Base-by-base conservation (phyloP, 2,329 filamentous ascomycete genomes). In the Chaetomium globosum region DNA sequence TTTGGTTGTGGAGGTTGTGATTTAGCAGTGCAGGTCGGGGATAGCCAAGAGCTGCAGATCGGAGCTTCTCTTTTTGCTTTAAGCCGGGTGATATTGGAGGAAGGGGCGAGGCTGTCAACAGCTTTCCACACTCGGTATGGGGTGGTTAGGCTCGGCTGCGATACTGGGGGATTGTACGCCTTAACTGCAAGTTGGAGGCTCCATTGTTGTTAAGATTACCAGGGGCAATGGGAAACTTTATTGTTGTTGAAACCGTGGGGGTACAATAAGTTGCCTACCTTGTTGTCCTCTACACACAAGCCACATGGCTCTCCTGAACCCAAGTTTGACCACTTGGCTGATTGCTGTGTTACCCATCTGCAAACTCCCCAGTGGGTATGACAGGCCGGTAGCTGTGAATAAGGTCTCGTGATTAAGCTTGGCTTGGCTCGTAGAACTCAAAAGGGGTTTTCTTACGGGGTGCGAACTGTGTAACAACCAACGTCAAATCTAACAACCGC, bases 271-370 rank as follows among this genome's bases (percentile, higher is more conserved):
- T 4, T 19, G 28, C n/a, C 5, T 49, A 21, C 39, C 21, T 30
- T n/a, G 57, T 33, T 23, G 57, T 59, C 57, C 46, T 49, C 28
- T 49, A 33, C 46, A 51, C 19, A 10, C 28, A 43, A 51, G 43
- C 56, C 57, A 59, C 57, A 59, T 59, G 57, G 46, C 57, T n/a
- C 6, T 46, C 57, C 57, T 51, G 28, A 36, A 7, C 19, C 7
- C 26, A 31, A 21, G 43, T 36, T 49, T 31, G 28, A 52, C 46
- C 46, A n/a, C n/a, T 31, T 51, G 57, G 28, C 46, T 30, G 33
- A 21, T 36, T 49, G 8, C 21, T 59, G 43, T 49, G 57, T 59
- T 33, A 71, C 16, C 59, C 58, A 13, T 23, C 36, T 46, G 55
- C 33, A 39, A 39, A 7, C 36, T 31, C 23, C 36, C 33, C 39